Percentiles rank a stretch among this genome's conserved stretches.
Conservation (phyloP, 768 basidiomycete genomes). For the Erythrobasidium yunnanense region DNA sequence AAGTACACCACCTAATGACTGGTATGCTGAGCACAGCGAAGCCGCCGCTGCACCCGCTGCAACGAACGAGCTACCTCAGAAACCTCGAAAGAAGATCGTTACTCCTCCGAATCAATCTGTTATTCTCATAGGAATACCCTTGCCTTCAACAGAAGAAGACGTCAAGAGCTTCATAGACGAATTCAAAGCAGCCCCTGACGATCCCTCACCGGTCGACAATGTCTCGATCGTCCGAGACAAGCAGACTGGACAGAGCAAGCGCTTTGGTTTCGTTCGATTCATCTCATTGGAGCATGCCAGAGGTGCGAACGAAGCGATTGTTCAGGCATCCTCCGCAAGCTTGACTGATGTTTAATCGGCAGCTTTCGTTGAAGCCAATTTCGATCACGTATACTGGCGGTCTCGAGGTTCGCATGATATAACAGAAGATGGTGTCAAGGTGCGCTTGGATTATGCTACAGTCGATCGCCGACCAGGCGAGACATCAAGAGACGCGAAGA, state of each 20-base stretch:
- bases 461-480: conserved; percentile 40
- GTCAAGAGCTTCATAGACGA: conserved; percentile 39
- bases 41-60: neutral
- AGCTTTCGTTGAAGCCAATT: conserved; percentile 78
- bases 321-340: neutral
- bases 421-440: conserved; percentile 67
- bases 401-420: conserved; percentile 76
- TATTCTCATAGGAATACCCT: conserved; percentile 36
- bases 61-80: conserved; percentile 3
- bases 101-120: conserved; percentile 34
- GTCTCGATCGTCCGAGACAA: conserved; percentile 88
- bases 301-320: neutral
- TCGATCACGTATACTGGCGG: conserved; percentile 84
- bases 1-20: neutral
- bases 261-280: conserved; percentile 96
- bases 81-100: neutral
- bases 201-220: conserved; percentile 39
- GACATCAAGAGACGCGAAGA: conserved; percentile 28
- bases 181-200: conserved; percentile 28
- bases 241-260: conserved; percentile 86
- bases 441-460: conserved; percentile 79
- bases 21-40: neutral
- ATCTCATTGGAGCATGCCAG: conserved; percentile 71
- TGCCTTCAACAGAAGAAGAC: conserved; percentile 34
- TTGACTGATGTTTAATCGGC: neutral